phyloP scores from a whole-genome alignment of 331 rosid genomes.

The Prunus yedoensis region DNA sequence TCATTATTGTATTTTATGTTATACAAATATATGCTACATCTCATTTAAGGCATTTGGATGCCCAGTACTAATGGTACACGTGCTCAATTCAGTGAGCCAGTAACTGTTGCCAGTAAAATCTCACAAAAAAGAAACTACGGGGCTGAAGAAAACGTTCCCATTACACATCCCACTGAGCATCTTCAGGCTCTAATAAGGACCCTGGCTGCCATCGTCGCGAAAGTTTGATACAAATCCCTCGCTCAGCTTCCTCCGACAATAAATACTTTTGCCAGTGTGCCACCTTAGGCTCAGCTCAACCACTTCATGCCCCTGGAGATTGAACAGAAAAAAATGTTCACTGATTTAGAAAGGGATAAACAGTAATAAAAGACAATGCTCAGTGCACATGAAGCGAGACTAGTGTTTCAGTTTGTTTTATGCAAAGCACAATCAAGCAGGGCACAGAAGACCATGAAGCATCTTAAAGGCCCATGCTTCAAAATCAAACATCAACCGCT shows the following conservation, averaged over 20 bases:
- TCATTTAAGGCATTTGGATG: neutral
- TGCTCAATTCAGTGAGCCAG: conserved; percentile 21
- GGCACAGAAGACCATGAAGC: too few relatives aligned
- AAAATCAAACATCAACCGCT: too few relatives aligned
- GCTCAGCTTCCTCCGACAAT: conserved; percentile 17
- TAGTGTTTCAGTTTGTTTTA: neutral
- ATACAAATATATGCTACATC: conserved; percentile 27
- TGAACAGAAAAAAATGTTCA: neutral
- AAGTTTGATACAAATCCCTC: conserved; percentile 16
- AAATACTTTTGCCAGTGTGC: conserved; percentile 17
- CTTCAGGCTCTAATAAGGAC: neutral
- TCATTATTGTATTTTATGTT: conserved; percentile 25
- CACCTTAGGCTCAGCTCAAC: conserved; percentile 18
- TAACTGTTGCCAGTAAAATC: conserved; percentile 29
- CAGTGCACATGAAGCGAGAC: neutral
- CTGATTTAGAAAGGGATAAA: neutral
- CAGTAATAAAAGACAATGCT: neutral
- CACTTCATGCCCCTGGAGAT: conserved; percentile 18
- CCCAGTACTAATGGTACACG: conserved; percentile 27
- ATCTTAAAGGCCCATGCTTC: too few relatives aligned
- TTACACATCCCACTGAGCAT: neutral
- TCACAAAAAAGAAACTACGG: conserved; percentile 22
- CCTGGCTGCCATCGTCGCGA: conserved; percentile 12
- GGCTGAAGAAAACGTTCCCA: conserved; percentile 27
- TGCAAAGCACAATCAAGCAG: neutral